These are phyloP conservation scores for Tinospora cordifolia DNA, from an alignment of 164 flowering plant species.

Conservation along the genomic window DNA sequence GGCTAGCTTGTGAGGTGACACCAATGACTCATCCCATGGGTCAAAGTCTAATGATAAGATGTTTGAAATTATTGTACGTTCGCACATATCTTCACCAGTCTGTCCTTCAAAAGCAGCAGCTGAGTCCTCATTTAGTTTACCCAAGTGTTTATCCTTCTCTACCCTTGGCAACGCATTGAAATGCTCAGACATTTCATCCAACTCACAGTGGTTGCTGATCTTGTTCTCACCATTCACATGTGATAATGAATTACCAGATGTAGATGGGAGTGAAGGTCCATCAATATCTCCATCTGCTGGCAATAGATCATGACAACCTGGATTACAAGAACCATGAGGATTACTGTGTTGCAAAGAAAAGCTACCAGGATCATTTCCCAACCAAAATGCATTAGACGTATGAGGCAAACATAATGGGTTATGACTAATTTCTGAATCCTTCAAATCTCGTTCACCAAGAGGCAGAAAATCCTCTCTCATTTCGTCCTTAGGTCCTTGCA, in stretches of 20 bases:
- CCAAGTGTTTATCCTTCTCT: slow-evolving; percentile 22
- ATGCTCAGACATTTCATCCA: slow-evolving; percentile 16
- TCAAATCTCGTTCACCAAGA: slow-evolving; percentile 16
- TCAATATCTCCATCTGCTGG: slow-evolving; percentile 16
- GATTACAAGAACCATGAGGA: slow-evolving; percentile 18
- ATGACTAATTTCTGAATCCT: slow-evolving; percentile 13
- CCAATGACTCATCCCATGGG: slow-evolving; percentile 36
- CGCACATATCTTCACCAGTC: slow-evolving; percentile 27
- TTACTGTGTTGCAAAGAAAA: slow-evolving; percentile 14
- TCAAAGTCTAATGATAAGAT: slow-evolving; percentile 45
- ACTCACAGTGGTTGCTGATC: slow-evolving; percentile 17
- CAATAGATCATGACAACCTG: slow-evolving; percentile 13
- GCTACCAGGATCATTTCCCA: slow-evolving; percentile 20
- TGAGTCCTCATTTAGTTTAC: slow-evolving; percentile 14
- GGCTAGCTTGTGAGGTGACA: slow-evolving; percentile 24
- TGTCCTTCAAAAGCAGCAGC: slow-evolving; percentile 8
- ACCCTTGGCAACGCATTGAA: slow-evolving; percentile 21
- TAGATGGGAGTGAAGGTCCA: slow-evolving; percentile 20
- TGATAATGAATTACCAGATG: slow-evolving; percentile 19
- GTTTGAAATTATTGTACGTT: slow-evolving; percentile 47
- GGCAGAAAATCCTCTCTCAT: slow-evolving; percentile 14
- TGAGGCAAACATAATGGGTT: slow-evolving; percentile 9
- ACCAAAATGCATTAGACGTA: slow-evolving; percentile 12
- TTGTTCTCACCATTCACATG: slow-evolving; percentile 16
- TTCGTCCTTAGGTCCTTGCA: slow-evolving; percentile 4